phyloP scores from a whole-genome alignment of 2,329 filamentous ascomycete genomes.

The Endothia cerciana region DNA sequence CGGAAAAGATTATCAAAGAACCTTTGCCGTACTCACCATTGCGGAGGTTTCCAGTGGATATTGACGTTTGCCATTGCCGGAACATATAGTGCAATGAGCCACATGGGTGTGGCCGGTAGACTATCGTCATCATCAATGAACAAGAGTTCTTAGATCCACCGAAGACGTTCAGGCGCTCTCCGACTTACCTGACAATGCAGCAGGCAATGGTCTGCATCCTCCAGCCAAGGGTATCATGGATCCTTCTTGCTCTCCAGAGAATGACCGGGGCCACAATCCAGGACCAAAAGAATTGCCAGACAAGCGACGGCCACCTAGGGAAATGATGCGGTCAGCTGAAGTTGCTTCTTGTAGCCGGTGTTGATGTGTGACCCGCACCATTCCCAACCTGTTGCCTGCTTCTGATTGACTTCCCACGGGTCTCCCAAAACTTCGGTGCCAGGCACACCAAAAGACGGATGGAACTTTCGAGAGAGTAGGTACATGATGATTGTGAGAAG shows the following conservation, averaged over 20 bases:
- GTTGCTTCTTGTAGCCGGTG: not conserved
- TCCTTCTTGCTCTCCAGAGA: slow-evolving; percentile 62
- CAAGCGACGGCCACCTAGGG: slow-evolving; percentile 59
- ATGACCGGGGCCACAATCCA: slow-evolving; percentile 65
- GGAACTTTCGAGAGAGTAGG: slow-evolving; percentile 68
- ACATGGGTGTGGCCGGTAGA: slow-evolving; percentile 68
- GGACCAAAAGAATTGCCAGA: slow-evolving; percentile 68
- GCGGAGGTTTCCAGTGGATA: slow-evolving; percentile 59
- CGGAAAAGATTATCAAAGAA: not conserved
- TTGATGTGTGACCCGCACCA: slow-evolving; percentile 50
- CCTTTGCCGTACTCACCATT: slow-evolving; percentile 54
- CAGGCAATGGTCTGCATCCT: slow-evolving; percentile 63
- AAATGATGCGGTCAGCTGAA: slow-evolving; percentile 30
- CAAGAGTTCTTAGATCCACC: not conserved
- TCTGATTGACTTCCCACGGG: slow-evolving; percentile 51
- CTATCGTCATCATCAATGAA: slow-evolving; percentile 38
- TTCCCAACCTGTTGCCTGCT: slow-evolving; percentile 62
- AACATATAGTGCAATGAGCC: slow-evolving; percentile 63
- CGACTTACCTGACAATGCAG: slow-evolving; percentile 48
- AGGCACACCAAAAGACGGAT: slow-evolving; percentile 61
- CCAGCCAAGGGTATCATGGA: slow-evolving; percentile 70
- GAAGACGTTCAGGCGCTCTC: slow-evolving; percentile 8
- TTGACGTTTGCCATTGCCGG: slow-evolving; percentile 57
- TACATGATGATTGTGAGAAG: slow-evolving; percentile 63
- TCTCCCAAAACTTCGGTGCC: slow-evolving; percentile 64